Evolutionary conservation across 176 grass and related monocot species (phyloP).

Genomic region (Bromus sterilis): DNA sequence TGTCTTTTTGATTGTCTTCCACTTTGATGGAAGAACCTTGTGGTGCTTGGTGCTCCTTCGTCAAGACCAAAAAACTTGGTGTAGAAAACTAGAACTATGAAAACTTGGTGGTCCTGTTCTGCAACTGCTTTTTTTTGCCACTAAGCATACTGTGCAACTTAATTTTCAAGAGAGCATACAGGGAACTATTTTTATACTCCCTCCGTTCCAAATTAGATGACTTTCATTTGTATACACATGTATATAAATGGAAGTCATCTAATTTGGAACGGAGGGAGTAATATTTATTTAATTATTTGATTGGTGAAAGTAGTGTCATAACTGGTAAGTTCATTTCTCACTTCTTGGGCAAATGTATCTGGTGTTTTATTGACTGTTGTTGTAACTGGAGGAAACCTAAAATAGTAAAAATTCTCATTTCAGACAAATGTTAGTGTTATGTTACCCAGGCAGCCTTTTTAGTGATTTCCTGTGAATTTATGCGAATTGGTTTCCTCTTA

Average conservation of each 20-base stretch:
- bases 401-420: neutral
- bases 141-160: neutral
- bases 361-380: slow-evolving; percentile 6
- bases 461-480: neutral
- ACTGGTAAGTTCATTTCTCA: neutral
- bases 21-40: neutral
- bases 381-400: neutral
- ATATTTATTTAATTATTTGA: no score
- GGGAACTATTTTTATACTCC: neutral
- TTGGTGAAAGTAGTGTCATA: neutral
- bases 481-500: neutral
- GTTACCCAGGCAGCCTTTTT: neutral
- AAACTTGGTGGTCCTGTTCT: no score
- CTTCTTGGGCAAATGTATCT: neutral
- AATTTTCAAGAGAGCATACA: neutral
- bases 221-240: no score
- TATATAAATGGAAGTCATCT: no score
- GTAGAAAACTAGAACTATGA: neutral
- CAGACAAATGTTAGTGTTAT: neutral
- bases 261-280: no score
- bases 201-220: no score
- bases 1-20: neutral
- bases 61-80: neutral
- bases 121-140: neutral
- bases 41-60: neutral